Evolutionary conservation across 2,329 filamentous ascomycete genomes (phyloP).

Genomic region (Colletotrichum acutatum): DNA sequence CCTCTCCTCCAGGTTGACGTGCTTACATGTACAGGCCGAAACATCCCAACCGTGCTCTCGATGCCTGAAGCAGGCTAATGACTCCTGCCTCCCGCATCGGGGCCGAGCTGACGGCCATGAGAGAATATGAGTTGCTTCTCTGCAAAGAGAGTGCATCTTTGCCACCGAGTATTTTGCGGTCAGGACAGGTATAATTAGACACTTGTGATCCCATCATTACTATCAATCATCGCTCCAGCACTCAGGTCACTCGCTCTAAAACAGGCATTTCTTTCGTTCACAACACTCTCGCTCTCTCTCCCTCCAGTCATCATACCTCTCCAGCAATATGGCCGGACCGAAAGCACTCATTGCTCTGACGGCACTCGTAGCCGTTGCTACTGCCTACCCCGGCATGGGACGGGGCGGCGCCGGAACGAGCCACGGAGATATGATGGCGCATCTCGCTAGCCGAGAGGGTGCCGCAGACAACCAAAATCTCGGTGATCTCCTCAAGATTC

Average conservation of each 20-base stretch:
- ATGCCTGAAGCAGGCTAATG: conserved; percentile 22
- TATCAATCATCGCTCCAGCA: not conserved
- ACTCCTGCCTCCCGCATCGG: not conserved
- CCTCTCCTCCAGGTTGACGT: not conserved
- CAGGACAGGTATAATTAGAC: not conserved
- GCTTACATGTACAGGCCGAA: not conserved
- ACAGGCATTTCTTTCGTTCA: not conserved
- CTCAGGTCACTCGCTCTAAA: not conserved
- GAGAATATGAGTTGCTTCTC: not conserved
- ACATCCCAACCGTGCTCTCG: conserved; percentile 16
- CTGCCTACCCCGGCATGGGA: conserved; percentile 39
- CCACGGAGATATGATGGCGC: not conserved
- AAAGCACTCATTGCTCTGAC: conserved; percentile 15
- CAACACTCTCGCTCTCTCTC: not conserved
- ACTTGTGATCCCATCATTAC: not conserved
- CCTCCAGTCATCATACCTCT: no score
- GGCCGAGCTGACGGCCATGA: conserved; percentile 15
- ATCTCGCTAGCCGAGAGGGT: not conserved
- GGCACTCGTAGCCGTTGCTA: conserved; percentile 6
- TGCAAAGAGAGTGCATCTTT: not conserved
- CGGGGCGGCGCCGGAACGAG: conserved; percentile 17
- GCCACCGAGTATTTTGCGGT: not conserved
- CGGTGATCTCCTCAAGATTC: conserved; percentile 51
- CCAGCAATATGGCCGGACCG: not conserved
- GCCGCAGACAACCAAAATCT: conserved; percentile 39